phyloP scores from a whole-genome alignment of 768 basidiomycete genomes.

The Calocera cornea region DNA sequence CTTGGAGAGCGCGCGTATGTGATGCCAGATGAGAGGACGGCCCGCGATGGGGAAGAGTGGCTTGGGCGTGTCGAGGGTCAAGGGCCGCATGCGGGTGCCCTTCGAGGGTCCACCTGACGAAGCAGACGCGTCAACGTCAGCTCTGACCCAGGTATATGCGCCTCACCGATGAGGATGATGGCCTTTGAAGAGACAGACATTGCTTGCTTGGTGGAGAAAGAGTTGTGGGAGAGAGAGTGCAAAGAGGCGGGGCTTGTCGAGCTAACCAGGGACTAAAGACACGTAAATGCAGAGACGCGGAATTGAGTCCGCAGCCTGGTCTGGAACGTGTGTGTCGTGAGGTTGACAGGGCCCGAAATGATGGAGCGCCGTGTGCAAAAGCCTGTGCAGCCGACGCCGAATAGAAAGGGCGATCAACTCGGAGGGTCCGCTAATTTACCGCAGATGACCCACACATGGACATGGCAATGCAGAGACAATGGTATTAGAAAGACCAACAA shows the following conservation, averaged over 20 bases:
- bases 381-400: neutral
- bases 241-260: neutral
- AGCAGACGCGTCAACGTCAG: neutral
- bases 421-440: neutral
- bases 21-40: conserved; percentile 31
- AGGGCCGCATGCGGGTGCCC: conserved; percentile 18
- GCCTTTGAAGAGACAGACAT: conserved; percentile 19
- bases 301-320: neutral
- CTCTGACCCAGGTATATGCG: neutral
- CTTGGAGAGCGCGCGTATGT: conserved; percentile 27
- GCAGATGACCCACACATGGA: neutral
- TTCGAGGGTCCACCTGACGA: conserved; percentile 25
- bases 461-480: neutral
- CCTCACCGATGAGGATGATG: conserved; percentile 21
- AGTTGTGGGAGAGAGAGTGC: conserved; percentile 1
- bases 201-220: neutral
- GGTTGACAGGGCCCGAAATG: neutral
- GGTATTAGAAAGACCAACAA: conserved; percentile 1
- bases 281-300: neutral
- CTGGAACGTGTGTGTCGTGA: conserved; percentile 5
- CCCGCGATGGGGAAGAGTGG: conserved; percentile 31
- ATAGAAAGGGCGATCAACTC: neutral
- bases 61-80: conserved; percentile 23
- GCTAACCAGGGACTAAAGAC: neutral
- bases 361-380: neutral